A percentile compares a stretch with the other conserved stretches of the same genome.
These are phyloP conservation scores for Pouteria campechiana DNA, from an alignment of 179 eudicot species.

Conservation along the genomic window DNA sequence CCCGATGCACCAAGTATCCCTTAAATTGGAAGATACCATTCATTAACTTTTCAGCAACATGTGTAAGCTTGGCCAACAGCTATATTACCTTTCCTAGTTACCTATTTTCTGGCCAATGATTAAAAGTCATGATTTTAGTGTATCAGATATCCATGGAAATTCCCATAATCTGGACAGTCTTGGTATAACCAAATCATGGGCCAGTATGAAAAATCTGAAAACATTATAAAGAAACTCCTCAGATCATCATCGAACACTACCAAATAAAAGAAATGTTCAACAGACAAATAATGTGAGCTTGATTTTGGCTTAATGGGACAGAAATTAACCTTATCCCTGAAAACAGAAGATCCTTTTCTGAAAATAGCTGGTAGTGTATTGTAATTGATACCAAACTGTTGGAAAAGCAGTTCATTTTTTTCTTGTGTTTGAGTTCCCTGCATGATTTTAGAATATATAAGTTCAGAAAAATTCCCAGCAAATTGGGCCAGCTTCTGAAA, in stretches of 20 bases:
- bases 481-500: no score
- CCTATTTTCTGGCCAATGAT: no score
- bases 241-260: neutral
- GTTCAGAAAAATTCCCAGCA: no score
- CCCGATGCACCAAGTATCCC: no score
- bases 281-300: neutral
- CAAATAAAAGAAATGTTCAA: neutral
- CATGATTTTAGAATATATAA: no score
- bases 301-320: neutral
- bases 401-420: slow-evolving; percentile 51
- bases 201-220: neutral
- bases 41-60: no score
- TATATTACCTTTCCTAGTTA: no score
- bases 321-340: slow-evolving; percentile 31
- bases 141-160: no score
- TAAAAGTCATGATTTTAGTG: no score
- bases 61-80: no score
- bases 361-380: slow-evolving; percentile 49
- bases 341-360: slow-evolving; percentile 75
- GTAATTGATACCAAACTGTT: slow-evolving; percentile 47
- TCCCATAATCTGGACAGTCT: no score
- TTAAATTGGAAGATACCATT: no score
- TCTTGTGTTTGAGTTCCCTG: slow-evolving; percentile 78
- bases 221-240: neutral
- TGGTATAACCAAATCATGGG: neutral